Base-by-base conservation (phyloP, 139 green algal species). In the Coccomyxa sp. region DNA sequence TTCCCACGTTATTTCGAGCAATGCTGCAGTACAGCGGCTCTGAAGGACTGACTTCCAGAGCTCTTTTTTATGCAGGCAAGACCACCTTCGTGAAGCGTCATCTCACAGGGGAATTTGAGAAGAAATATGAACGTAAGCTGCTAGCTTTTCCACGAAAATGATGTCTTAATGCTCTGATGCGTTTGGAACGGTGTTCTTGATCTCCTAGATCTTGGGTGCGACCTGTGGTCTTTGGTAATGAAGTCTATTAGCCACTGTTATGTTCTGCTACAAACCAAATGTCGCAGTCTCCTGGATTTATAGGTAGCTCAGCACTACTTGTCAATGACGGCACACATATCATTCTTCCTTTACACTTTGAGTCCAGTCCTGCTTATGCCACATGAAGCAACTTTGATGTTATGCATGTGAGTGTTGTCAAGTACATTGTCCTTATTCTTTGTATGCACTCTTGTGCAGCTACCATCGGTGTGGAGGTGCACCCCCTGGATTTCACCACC, bases 11-110 rank as follows among this genome's bases (percentile, higher is more conserved):
- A 80, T 38, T 76, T 58, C 17, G 58, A 66, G 27, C 58, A 77
- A 9, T 77, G 25, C 59, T 66, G 28, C 76, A 79, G 74, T 51
- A 80, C 14, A 16, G 3, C 17, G 15, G 13, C 16, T 31, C 0
- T 80, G 7, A 10, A 60, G 30, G 13, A 63, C 18, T 17, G 63
- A 16, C 7, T 60, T 82, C 15, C 13, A 21, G 51, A n/a, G 21
- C 25, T n/a, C 79, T 58, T 14, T 16, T 13, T 83, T 15, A 77
- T 60, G 59, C 90, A 95, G 94, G 95, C 78, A 98, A 98, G 89
- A 98, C 95, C 59, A 97, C 94, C 3, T 98, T 99, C 87, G 96
- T 99, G 1, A 99, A 99, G 94, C 94, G 97, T 75, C 97, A 99
- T 82, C 86, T 99, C 81, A 98, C 96, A 25, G 97, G 97, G 74